A percentile compares a stretch with the other conserved stretches of the same genome.
Conservation (phyloP, 192 early-diverging fungal genomes). For the Pilaira anomala region DNA sequence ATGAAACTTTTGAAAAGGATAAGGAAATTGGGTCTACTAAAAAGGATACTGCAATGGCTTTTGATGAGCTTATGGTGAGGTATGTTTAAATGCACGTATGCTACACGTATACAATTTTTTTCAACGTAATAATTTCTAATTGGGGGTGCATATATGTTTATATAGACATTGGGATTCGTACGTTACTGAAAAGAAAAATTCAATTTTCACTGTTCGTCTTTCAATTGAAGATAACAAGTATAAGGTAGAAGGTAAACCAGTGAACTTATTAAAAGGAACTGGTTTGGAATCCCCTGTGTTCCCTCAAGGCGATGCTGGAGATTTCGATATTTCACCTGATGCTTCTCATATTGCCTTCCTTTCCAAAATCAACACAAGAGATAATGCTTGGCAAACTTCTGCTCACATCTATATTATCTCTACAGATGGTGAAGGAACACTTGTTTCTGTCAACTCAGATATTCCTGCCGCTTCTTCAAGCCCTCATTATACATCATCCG, state of each 20-base stretch:
- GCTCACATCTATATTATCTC: conserved; percentile 65
- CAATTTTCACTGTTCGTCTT: conserved; percentile 56
- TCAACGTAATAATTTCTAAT: too few species aligned
- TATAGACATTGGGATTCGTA: conserved; percentile 75
- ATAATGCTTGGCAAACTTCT: conserved; percentile 78
- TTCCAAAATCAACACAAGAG: conserved; percentile 57
- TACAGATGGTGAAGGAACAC: conserved; percentile 42
- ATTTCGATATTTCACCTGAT: conserved; percentile 64
- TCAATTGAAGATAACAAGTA: conserved; percentile 37
- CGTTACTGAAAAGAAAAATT: conserved; percentile 55
- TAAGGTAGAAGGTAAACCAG: conserved; percentile 43
- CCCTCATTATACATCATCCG: conserved; percentile 66
- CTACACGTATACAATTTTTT: too few species aligned
- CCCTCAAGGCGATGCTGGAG: conserved; percentile 56
- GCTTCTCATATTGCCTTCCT: conserved; percentile 68
- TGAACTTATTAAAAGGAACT: conserved; percentile 51
- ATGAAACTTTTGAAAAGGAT: conserved; percentile 54
- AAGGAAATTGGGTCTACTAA: conserved; percentile 33
- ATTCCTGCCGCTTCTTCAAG: conserved; percentile 56
- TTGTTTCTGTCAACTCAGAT: conserved; percentile 44
- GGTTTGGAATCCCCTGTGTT: conserved; percentile 48
- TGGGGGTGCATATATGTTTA: neutral
- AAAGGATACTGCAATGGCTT: conserved; percentile 59
- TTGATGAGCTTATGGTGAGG: conserved; percentile 71
- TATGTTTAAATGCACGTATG: conserved; percentile 1